A percentile compares a stretch with the other conserved stretches of the same genome.
These are phyloP conservation scores for Salix dunnii DNA, from an alignment of 345 rosid species.

Conservation along the genomic window DNA sequence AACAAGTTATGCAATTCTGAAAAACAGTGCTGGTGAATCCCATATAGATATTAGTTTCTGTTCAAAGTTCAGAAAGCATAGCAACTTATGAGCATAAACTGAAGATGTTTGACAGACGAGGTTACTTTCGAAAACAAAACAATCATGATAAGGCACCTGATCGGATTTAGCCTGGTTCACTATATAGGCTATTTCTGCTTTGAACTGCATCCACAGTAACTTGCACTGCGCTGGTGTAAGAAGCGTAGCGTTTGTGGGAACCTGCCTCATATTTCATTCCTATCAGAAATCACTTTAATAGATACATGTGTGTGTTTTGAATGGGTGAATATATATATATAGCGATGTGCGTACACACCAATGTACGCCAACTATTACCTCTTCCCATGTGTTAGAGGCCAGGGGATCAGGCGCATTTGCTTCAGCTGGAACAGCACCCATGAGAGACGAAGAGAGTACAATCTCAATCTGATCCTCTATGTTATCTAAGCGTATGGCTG, in stretches of 20 bases:
- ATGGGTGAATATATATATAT: neutral
- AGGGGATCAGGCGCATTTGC: constrained; percentile 49
- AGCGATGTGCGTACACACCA: neutral
- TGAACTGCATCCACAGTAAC: constrained; percentile 30
- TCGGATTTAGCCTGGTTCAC: constrained; percentile 54
- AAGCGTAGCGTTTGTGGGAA: constrained; percentile 42
- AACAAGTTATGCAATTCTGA: neutral
- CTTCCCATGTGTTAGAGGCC: constrained; percentile 68
- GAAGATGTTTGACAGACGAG: neutral
- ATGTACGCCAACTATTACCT: constrained; percentile 48
- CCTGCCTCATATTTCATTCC: constrained; percentile 26
- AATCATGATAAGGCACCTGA: constrained; percentile 39
- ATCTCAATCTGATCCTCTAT: constrained; percentile 54
- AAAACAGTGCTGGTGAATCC: neutral
- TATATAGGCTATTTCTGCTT: constrained; percentile 23
- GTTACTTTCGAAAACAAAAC: neutral
- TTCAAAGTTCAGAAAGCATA: neutral
- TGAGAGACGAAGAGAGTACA: constrained; percentile 50
- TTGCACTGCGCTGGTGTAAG: constrained; percentile 32
- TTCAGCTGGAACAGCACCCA: constrained; percentile 44
- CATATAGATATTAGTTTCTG: neutral
- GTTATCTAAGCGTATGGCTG: constrained; percentile 68
- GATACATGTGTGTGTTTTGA: neutral
- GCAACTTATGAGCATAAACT: neutral
- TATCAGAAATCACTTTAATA: constrained; percentile 1